Evolutionary conservation across 768 basidiomycete genomes (phyloP).

Genomic region (Suillus lakei): DNA sequence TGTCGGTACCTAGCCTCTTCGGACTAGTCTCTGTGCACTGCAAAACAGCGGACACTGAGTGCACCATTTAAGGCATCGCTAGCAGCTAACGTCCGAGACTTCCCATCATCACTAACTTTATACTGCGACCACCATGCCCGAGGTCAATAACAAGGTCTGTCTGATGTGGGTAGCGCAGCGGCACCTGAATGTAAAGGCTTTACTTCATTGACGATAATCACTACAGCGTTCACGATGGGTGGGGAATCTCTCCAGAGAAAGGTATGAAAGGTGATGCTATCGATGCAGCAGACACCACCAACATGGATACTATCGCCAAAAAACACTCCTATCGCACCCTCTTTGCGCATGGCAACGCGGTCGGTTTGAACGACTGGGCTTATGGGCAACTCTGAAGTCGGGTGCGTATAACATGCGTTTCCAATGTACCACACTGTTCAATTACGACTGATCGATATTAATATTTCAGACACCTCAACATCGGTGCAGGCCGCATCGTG

Average conservation of each 20-base stretch:
- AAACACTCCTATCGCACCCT: constrained; percentile 75
- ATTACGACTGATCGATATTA: neutral
- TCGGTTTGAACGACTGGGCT: constrained; percentile 91
- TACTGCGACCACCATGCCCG: constrained; percentile 37
- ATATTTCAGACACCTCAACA: constrained; percentile 81
- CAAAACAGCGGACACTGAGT: neutral
- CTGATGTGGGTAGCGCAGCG: constrained; percentile 63
- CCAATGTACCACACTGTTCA: neutral
- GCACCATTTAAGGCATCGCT: neutral
- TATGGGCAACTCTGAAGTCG: constrained; percentile 98
- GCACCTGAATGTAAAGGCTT: neutral
- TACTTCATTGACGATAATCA: neutral
- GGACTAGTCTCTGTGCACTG: neutral
- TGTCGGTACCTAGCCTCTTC: constrained; percentile 2
- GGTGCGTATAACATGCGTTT: constrained; percentile 53
- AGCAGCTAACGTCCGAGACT: neutral
- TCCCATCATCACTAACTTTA: neutral
- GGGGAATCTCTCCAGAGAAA: constrained; percentile 76
- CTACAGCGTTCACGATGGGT: constrained; percentile 90
- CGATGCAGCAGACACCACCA: constrained; percentile 78
- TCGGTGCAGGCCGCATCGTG: constrained; percentile 92
- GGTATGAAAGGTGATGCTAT: constrained; percentile 90
- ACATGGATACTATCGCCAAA: constrained; percentile 88
- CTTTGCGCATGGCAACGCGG: constrained; percentile 87
- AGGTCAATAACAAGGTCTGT: constrained; percentile 88